Evolutionary conservation across 2,329 filamentous ascomycete genomes (phyloP), one percentile per base, ranked within the genome.

Genomic region (Talaromyces sp.): DNA sequence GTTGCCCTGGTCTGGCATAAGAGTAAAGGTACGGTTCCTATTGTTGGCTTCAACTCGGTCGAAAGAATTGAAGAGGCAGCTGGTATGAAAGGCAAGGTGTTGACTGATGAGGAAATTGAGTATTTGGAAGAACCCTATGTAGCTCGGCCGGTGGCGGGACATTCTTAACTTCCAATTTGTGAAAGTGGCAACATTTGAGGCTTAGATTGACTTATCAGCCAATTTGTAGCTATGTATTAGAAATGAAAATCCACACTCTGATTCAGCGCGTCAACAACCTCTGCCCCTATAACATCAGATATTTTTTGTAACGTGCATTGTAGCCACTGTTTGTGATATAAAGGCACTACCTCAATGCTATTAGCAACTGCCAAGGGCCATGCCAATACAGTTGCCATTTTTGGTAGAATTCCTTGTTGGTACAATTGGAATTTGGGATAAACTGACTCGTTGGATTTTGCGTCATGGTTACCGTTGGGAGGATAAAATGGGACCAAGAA

Each of bases 31-130:
- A 38, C 77, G 0, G 77, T 74, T 58, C 81, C 80, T 1, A 82
- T 83, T 57, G 77, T 83, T 58, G 81, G 81, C 1, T 81, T 83
- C 65, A 79, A 75, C 54, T 79, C 75, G 55, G 72, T 75, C 10
- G 76, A 74, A 57, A 68, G 81, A 48, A 76, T 83, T 61, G 81
- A 83, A 19, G 80, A 83, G 67, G 80, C 79, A 12, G 65, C 80
- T 12, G 77, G 71, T 53, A 75, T 74, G 1, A 72, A 72, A 59
- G 78, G 75, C 3, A 79, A 81, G 69, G 66, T 65, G 51, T 65
- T 82, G 69, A 78, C 70, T 0, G 76, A 75, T 8, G 80, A 82
- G 56, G 81, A 82, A 65, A 76, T 80, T 64, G 76, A 75, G 68
- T 80, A 79, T 66, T 66, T 83, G 24, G 79, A 82, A 68, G 80